phyloP scores from a whole-genome alignment of 495 filamentous ascomycete species.

The Diplogelasinospora grovesii region DNA sequence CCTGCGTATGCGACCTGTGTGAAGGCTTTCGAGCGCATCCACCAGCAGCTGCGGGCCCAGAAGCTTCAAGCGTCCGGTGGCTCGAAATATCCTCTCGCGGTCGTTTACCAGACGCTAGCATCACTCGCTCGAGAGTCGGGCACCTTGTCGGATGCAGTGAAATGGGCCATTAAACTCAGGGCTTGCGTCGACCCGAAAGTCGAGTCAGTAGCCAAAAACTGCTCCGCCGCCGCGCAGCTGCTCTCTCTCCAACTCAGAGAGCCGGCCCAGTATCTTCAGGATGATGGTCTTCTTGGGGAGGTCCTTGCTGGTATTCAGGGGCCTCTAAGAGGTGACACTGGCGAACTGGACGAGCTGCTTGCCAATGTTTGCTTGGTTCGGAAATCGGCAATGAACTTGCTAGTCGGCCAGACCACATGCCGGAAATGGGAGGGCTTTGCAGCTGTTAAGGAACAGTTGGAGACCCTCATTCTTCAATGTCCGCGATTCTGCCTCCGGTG shows the following conservation, averaged over 20 bases:
- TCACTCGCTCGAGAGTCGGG: slow-evolving; percentile 38
- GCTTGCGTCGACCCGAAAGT: slow-evolving; percentile 21
- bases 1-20: slow-evolving; percentile 32
- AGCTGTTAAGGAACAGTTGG: slow-evolving; percentile 26
- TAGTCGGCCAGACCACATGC: slow-evolving; percentile 22
- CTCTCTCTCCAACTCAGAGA: slow-evolving; percentile 38
- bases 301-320: slow-evolving; percentile 49
- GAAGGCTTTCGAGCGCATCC: slow-evolving; percentile 15
- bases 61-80: slow-evolving; percentile 15
- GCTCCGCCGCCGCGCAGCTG: slow-evolving; percentile 37
- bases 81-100: slow-evolving; percentile 27
- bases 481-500: slow-evolving; percentile 48
- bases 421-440: slow-evolving; percentile 10
- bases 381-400: slow-evolving; percentile 50
- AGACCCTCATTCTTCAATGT: slow-evolving; percentile 44
- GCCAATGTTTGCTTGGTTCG: slow-evolving; percentile 56
- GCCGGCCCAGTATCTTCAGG: slow-evolving; percentile 19
- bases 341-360: slow-evolving; percentile 65
- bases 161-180: slow-evolving; percentile 40
- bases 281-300: slow-evolving; percentile 35
- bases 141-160: slow-evolving; percentile 37
- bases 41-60: slow-evolving; percentile 22
- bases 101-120: slow-evolving; percentile 34
- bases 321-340: slow-evolving; percentile 54
- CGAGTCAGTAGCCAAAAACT: slow-evolving; percentile 39